phyloP scores from a whole-genome alignment of 1,139 yeast species.

The Candida glucosophila region DNA sequence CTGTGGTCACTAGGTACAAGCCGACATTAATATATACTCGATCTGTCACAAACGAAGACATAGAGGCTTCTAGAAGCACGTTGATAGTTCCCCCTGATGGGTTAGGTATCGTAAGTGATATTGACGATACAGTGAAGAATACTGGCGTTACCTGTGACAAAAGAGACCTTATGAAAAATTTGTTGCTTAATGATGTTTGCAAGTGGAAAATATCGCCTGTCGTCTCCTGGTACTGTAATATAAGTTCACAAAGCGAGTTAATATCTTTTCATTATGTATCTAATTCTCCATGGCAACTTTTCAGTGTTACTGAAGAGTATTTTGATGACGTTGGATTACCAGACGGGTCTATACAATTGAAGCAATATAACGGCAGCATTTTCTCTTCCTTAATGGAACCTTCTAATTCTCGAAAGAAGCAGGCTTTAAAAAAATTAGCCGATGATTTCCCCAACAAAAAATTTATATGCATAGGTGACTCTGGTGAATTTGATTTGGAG shows the following conservation, averaged over 20 bases:
- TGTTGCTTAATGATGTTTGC: slow-evolving; percentile 55
- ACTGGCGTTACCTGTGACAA: slow-evolving; percentile 90
- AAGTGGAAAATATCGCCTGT: slow-evolving; percentile 70
- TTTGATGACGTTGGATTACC: slow-evolving; percentile 55
- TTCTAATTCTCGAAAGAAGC: slow-evolving; percentile 69
- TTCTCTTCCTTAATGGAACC: slow-evolving; percentile 80
- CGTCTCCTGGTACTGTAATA: slow-evolving; percentile 55
- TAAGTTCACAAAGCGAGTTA: slow-evolving; percentile 8
- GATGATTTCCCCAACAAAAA: slow-evolving; percentile 68
- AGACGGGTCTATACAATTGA: slow-evolving; percentile 68
- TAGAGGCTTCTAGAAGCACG: slow-evolving; percentile 38
- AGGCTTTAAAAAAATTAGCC: slow-evolving; percentile 54
- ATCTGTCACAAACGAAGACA: slow-evolving; percentile 34
- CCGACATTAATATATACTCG: slow-evolving; percentile 44
- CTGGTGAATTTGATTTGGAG: slow-evolving; percentile 92
- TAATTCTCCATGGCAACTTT: slow-evolving; percentile 90
- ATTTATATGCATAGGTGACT: slow-evolving; percentile 84
- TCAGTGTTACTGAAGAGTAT: slow-evolving; percentile 54
- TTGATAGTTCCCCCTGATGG: slow-evolving; percentile 40
- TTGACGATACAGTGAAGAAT: slow-evolving; percentile 86
- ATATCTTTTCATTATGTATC: slow-evolving; percentile 85
- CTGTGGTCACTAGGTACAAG: slow-evolving; percentile 40
- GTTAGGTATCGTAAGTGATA: slow-evolving; percentile 75
- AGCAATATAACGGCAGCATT: slow-evolving; percentile 78
- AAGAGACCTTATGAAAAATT: slow-evolving; percentile 69